Evolutionary conservation across 495 filamentous ascomycete species (phyloP), one percentile per base, ranked within the genome.

Genomic region (Paragyromitra xinjiangensis): DNA sequence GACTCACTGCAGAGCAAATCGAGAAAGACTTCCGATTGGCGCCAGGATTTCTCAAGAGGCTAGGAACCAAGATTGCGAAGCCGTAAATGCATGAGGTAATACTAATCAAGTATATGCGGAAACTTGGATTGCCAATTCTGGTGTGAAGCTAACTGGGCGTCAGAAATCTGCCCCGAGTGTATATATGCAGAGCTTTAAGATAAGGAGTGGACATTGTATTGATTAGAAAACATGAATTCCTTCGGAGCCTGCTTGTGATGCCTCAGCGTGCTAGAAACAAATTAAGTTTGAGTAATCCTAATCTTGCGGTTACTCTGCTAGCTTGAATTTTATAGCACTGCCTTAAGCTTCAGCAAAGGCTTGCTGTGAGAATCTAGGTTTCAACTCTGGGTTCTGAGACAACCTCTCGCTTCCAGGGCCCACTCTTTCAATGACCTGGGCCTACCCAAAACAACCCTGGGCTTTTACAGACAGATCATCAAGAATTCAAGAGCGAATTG

Each of bases 11-110:
- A n/a, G 75, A 72, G 45, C 67, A 62, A 16, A 79, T 79, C 29
- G 77, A 79, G 66, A 72, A 67, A 62, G 66, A 78, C 2, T 73
- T 78, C 19, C 61, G 68, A 61, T 59, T 79, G 42, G 67, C 67
- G 12, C 75, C 77, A 55, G 77, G 77, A 9, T 71, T 79, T 50
- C 50, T 79, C 14, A 67, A 63, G 26, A 78, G 77, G 51, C 40
- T 79, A 44, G 77, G 77, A 14, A 71, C 44, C 40, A 79, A 65
- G 39, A 42, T 79, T 55, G 59, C 66, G 29, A 79, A 73, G 58
- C 75, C 75, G 29, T 79, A 71, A 56, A 11, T 58, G 58, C 29
- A 55, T 59, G 63, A 50, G 40, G 22, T 40, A 67, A 62, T 77
- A 58, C 69, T 40, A 44, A 55, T 51, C 50, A 50, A 39, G 26